Conservation (phyloP, 805 yeast genomes). For the Blastobotrys parvus region DNA sequence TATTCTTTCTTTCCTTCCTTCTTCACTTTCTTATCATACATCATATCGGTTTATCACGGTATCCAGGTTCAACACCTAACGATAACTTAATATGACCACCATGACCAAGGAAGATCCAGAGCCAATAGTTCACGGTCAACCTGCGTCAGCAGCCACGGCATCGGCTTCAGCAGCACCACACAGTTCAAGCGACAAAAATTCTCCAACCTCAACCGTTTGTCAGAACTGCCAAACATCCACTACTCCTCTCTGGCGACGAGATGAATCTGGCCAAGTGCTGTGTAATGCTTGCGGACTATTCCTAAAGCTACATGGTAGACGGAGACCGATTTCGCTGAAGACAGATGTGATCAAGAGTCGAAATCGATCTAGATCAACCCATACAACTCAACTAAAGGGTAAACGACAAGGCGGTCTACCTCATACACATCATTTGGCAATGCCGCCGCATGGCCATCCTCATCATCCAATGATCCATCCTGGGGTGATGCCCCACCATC, state of each 20-base stretch:
- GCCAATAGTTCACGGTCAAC: background rate
- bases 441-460: background rate
- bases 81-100: too few relatives aligned
- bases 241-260: conserved; percentile 93
- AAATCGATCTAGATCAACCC: conserved; percentile 32
- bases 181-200: background rate
- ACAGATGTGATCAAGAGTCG: conserved; percentile 90
- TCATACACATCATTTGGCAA: background rate
- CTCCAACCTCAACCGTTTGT: conserved; percentile 34
- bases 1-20: too few relatives aligned
- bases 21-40: too few relatives aligned
- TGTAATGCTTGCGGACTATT: conserved; percentile 94
- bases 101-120: too few relatives aligned
- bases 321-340: conserved; percentile 84
- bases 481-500: too few relatives aligned
- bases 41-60: too few relatives aligned
- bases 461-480: background rate
- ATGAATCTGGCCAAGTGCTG: conserved; percentile 80
- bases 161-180: background rate
- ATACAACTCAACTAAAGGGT: conserved; percentile 4
- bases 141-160: background rate
- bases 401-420: background rate
- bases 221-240: conserved; percentile 88
- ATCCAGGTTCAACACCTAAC: too few relatives aligned
- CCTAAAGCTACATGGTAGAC: conserved; percentile 83